phyloP scores from a whole-genome alignment of 331 rosid genomes.

The Cydonia oblonga region DNA sequence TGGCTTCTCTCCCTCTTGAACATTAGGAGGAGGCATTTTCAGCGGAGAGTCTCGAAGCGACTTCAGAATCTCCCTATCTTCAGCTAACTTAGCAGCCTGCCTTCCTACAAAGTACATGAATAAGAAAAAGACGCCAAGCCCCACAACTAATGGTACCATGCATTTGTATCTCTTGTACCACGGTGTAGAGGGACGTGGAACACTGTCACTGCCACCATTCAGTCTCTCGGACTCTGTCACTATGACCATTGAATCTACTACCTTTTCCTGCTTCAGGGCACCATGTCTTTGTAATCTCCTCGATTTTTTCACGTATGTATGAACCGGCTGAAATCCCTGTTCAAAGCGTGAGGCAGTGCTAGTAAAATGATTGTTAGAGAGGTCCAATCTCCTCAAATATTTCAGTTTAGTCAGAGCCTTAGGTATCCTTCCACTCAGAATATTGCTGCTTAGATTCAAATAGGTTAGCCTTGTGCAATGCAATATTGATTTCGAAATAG shows the following conservation, averaged over 20 bases:
- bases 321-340: slow-evolving; percentile 6
- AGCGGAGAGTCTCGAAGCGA: slow-evolving; percentile 18
- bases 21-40: slow-evolving; percentile 3
- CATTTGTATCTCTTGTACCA: neutral
- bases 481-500: slow-evolving; percentile 41
- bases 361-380: slow-evolving; percentile 38
- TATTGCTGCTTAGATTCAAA: slow-evolving; percentile 41
- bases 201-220: neutral
- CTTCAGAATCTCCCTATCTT: slow-evolving; percentile 10
- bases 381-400: slow-evolving; percentile 37
- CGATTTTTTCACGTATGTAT: neutral
- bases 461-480: slow-evolving; percentile 35
- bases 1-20: slow-evolving; percentile 18
- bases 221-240: slow-evolving; percentile 1
- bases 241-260: neutral
- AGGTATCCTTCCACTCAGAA: slow-evolving; percentile 50
- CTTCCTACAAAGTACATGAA: slow-evolving; percentile 17
- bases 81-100: slow-evolving; percentile 11
- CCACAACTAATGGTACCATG: slow-evolving; percentile 8
- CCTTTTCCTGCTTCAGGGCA: neutral
- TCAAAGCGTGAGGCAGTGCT: slow-evolving; percentile 5
- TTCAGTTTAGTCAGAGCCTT: slow-evolving; percentile 32
- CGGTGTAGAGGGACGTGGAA: neutral
- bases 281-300: neutral
- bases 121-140: slow-evolving; percentile 17